phyloP scores from a whole-genome alignment of 108 stramenopile genomes.

The Fragilariopsis cylindrus region DNA sequence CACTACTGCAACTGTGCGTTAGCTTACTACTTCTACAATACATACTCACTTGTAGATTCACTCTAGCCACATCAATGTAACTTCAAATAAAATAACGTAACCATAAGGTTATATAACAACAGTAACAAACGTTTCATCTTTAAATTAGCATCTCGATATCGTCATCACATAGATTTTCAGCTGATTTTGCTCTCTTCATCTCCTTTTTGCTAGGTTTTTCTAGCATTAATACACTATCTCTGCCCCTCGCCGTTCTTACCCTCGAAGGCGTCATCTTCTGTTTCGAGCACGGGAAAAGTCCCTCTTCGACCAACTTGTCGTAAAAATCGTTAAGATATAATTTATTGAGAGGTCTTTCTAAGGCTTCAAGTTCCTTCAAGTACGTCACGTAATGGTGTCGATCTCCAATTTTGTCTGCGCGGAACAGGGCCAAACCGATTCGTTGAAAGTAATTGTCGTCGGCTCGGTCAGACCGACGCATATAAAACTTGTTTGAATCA shows the following conservation, averaged over 20 bases:
- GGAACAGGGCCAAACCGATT: neutral
- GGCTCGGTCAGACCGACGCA: neutral
- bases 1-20: no score
- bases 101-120: no score
- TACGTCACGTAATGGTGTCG: conserved; percentile 13
- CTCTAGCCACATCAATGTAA: no score
- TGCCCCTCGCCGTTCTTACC: neutral
- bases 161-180: neutral
- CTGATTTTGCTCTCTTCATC: neutral
- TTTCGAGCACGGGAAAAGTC: conserved; percentile 14
- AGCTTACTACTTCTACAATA: no score
- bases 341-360: conserved; percentile 5
- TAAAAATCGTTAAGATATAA: conserved; percentile 18
- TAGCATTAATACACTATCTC: neutral
- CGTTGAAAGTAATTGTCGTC: conserved; percentile 5
- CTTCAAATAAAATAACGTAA: no score
- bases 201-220: conserved; percentile 1
- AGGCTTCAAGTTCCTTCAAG: conserved; percentile 3
- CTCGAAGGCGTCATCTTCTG: conserved; percentile 1
- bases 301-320: neutral
- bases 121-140: no score
- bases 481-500: conserved; percentile 8
- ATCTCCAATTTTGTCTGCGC: conserved; percentile 2
- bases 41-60: no score
- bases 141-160: neutral